phyloP scores from a whole-genome alignment of 768 basidiomycete genomes.

The Lactarius deliciosus region DNA sequence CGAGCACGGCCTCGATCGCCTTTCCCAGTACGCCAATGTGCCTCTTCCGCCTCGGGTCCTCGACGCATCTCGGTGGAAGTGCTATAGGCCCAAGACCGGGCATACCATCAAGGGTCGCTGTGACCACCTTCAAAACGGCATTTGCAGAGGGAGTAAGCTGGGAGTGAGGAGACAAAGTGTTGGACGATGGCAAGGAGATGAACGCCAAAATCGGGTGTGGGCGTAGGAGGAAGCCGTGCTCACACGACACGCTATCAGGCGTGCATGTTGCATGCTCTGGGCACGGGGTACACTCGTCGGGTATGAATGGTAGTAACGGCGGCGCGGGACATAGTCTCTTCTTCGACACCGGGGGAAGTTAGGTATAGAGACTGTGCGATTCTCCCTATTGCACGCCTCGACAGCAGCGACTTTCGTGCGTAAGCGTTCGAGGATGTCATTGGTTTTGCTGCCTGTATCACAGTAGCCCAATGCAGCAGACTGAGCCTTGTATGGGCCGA shows the following conservation, averaged over 20 bases:
- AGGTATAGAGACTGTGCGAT: slow-evolving; percentile 49
- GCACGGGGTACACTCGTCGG: slow-evolving; percentile 66
- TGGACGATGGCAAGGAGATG: slow-evolving; percentile 45
- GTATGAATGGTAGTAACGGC: slow-evolving; percentile 53
- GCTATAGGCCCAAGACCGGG: slow-evolving; percentile 77
- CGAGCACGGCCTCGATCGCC: slow-evolving; percentile 62
- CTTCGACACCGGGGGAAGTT: slow-evolving; percentile 25
- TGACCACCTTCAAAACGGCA: slow-evolving; percentile 29
- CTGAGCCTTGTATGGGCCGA: slow-evolving; percentile 56
- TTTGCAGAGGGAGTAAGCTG: slow-evolving; percentile 39
- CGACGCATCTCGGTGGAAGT: slow-evolving; percentile 71
- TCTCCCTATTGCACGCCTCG: slow-evolving; percentile 56
- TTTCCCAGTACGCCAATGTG: slow-evolving; percentile 75
- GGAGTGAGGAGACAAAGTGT: slow-evolving; percentile 37
- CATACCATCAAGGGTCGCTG: slow-evolving; percentile 54
- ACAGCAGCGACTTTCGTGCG: slow-evolving; percentile 47
- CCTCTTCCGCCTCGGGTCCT: slow-evolving; percentile 72
- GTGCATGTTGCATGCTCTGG: slow-evolving; percentile 62
- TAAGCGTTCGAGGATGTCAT: slow-evolving; percentile 50
- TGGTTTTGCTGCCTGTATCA: slow-evolving; percentile 61
- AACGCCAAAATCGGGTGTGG: slow-evolving; percentile 46
- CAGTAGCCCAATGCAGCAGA: slow-evolving; percentile 78
- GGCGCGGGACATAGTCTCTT: slow-evolving; percentile 49
- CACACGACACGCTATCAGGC: slow-evolving; percentile 58
- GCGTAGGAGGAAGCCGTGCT: slow-evolving; percentile 62